Evolutionary conservation across 2,329 filamentous ascomycete genomes (phyloP).

Genomic region (Ascochyta koolunga): DNA sequence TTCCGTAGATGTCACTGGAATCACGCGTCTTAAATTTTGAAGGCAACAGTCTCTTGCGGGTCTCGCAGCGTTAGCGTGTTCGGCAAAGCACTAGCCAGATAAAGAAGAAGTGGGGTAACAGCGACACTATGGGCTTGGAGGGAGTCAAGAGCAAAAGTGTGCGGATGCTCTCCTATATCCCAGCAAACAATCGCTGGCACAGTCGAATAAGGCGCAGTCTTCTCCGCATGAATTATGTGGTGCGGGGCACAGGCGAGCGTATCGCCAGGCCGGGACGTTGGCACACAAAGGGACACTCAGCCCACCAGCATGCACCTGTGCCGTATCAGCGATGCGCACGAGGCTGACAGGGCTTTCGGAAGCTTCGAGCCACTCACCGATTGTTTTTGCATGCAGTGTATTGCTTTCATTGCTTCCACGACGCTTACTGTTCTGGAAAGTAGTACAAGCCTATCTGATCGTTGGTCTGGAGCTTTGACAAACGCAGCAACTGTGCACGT

Average conservation of each 20-base stretch:
- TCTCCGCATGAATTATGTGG: conserved; percentile 2
- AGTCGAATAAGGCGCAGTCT: conserved; percentile 8
- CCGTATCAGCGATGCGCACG: conserved; percentile 16
- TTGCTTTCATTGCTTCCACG: conserved; percentile 1
- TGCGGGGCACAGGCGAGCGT: conserved; percentile 15
- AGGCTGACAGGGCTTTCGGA: conserved; percentile 10
- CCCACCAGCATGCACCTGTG: conserved; percentile 7
- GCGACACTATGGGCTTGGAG: neutral
- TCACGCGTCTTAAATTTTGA: neutral
- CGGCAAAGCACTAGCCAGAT: neutral
- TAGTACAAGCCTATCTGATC: neutral
- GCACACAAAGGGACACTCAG: conserved; percentile 14
- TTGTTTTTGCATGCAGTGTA: neutral
- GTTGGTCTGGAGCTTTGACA: neutral
- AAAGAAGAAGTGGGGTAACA: conserved; percentile 2
- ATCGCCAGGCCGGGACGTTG: conserved; percentile 3
- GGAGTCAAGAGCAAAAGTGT: neutral
- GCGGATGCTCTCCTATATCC: neutral
- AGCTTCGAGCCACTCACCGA: conserved; percentile 9
- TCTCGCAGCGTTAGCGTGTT: neutral
- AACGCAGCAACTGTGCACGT: too few relatives aligned
- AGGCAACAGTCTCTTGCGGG: conserved; percentile 5
- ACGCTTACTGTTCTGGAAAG: neutral
- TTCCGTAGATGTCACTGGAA: neutral
- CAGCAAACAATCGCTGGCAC: neutral